Base-by-base conservation (phyloP, 2,329 filamentous ascomycete genomes). In the Pseudopyrenochaeta lycopersici region DNA sequence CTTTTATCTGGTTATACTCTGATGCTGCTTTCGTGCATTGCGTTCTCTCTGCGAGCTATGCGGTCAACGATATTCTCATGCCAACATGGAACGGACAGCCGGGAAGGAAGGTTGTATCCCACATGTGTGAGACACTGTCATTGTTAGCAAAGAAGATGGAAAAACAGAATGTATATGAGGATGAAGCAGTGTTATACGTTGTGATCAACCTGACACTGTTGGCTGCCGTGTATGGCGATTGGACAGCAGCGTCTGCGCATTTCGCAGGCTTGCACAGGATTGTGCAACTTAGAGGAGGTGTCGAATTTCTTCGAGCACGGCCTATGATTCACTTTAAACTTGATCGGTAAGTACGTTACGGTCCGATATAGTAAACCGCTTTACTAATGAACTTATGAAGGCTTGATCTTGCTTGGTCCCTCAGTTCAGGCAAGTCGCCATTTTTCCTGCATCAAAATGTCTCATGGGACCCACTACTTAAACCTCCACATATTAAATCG, bases 291-390 rank as follows among this genome's bases (percentile, higher is more conserved):
- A 42, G 62, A 18, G 62, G 62, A 6, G 47, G 44, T 1, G 17
- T 51, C 15, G 17, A 30, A 1, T 60, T 51, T 30, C 32, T 64
- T 14, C 18, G 17, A 11, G 7, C 27, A 14, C 38, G 52, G 33
- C 52, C 59, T 12, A 54, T 49, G 10, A 23, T 64, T 23, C 59
- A 60, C 23, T 62, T 58, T 39, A 62, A 62, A 41, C 45, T 64
- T 15, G 62, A 64, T 50, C 46, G 60, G 55, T 60, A 32, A 44
- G 58, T 45, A 3, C 12, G 11, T 11, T 32, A 2, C 10, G 10
- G 17, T 23, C 6, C 14, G 23, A 14, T 3, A 12, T 2, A 4
- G 29, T n/a, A 12, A 12, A 14, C 15, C 46, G 29, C n/a, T 30
- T n/a, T 33, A 21, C 27, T 48, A 15, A 46, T 35, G 23, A 21